phyloP scores from a whole-genome alignment of 805 yeast species.

The Candida silvicultrix region DNA sequence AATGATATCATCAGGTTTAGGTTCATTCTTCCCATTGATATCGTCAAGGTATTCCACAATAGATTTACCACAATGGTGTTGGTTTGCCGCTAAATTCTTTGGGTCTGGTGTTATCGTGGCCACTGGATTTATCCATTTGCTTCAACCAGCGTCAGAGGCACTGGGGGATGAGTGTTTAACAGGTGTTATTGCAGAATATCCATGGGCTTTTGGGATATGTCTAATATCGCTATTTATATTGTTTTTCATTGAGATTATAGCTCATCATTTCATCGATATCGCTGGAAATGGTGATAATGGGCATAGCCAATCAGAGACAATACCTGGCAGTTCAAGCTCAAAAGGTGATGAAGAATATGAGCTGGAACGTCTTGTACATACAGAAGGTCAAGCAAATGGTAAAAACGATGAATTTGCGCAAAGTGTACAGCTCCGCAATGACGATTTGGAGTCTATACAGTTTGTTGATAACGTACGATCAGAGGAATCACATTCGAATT shows the following conservation, averaged over 20 bases:
- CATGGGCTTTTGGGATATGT: slow-evolving; percentile 54
- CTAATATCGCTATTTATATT: slow-evolving; percentile 37
- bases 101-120: slow-evolving; percentile 84
- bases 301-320: slow-evolving; percentile 49
- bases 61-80: slow-evolving; percentile 53
- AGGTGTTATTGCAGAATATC: slow-evolving; percentile 45
- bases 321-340: slow-evolving; percentile 5
- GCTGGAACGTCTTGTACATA: background rate
- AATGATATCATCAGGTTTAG: slow-evolving; percentile 48
- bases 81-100: slow-evolving; percentile 65
- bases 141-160: slow-evolving; percentile 62
- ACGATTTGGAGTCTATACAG: slow-evolving; percentile 33
- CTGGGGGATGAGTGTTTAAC: slow-evolving; percentile 55
- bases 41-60: slow-evolving; percentile 54
- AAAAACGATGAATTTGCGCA: background rate
- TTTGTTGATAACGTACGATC: slow-evolving; percentile 23
- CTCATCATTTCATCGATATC: slow-evolving; percentile 36
- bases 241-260: slow-evolving; percentile 41
- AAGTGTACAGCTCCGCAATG: slow-evolving; percentile 26
- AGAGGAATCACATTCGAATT: slow-evolving; percentile 33
- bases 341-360: slow-evolving; percentile 4
- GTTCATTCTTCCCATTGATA: slow-evolving; percentile 56
- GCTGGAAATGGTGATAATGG: slow-evolving; percentile 29
- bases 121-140: slow-evolving; percentile 71
- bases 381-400: no score